Evolutionary conservation across 805 yeast species (phyloP), one percentile per base, ranked within the genome.

Genomic region (Nakazawaea holstii): DNA sequence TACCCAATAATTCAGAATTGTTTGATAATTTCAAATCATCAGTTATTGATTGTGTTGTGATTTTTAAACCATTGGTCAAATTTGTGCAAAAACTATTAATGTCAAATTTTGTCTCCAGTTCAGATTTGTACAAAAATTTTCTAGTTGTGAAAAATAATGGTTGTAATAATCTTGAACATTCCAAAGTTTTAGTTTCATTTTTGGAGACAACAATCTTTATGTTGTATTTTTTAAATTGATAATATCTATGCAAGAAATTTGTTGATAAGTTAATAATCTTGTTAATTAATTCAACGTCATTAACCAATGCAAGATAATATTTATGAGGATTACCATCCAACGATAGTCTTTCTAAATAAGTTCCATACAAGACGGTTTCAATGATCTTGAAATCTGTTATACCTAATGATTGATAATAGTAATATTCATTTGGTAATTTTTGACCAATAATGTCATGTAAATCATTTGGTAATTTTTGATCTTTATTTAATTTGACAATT

Each of bases 381-480:
- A 84, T 73, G 24, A 87, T 62, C 49, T 80, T 81, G 6, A 83
- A 66, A 7, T 82, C 77, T 10, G 85, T 67, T 24, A 91, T 60
- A 1, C 97, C 98, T 49, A 85, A 64, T 1, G 95, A 84, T 59
- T 80, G 80, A 63, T 89, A 94, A 60, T 84, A 90, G 58, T 79
- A 84, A 37, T 85, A 73, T 65, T 91, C 98, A 46, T 88, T 86
- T 1, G 97, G 95, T 44, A 94, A 70, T 59, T 91, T 78, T 62
- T 86, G 88, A 8, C 95, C 89, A 42, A 94, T 74, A 41, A 90
- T 77, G 40, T 83, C 90, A 60, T 87, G 94, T 10, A 87, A 69
- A 62, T 90, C 95, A 51, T 79, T 77, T 3, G 98, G 97, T 41
- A 84, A 66, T 46, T 67, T 67, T 35, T 53, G 57, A 52, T 43